Evolutionary conservation across 2,329 filamentous ascomycete species (phyloP), one percentile per base, ranked within the genome.

Genomic region (Elsinoe perseae): DNA sequence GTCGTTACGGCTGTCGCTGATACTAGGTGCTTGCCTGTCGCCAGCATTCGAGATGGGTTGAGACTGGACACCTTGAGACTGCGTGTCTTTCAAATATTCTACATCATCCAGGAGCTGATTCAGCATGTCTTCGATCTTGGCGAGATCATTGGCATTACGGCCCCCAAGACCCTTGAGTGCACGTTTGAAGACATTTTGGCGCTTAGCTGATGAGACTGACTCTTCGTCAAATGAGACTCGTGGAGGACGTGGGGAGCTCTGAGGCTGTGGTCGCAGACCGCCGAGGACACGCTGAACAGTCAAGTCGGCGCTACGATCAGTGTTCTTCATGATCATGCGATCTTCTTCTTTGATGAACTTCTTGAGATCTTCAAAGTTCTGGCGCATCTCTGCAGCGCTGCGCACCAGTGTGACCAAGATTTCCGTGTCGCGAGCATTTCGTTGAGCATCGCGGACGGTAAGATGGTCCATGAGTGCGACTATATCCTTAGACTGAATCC

Each of bases 401-500:
- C 92, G 86, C 59, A 98, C 93, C 28, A 98, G 81, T 0, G 93
- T 92, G 46, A 96, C 89, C 16, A 98, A 77, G 56, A 98, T 96
- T 71, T 98, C 93, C 0, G 93, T 97, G 65, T 98, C 93, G 43
- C 93, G 83, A 44, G 93, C 93, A 71, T 93, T 97, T 58, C 93
- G 85, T 73, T 97, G 92, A 38, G 92, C 93, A 73, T 98, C 93
- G 32, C 93, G 86, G 61, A 97, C 93, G 69, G 95, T 97, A 60
- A 98, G 84, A 71, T 98, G 93, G 68, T 98, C 92, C 93, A 98
- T 98, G 59, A 98, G 76, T 21, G 92, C 89, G 61, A 98, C 87
- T 64, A 98, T 95, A 66, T 98, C 93, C 73, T 95, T 93, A 44
- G 90, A 95, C 69, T 97, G 86, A 53, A 98, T 97, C 48, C 86